Conservation (phyloP, 2,329 filamentous ascomycete species). For the Balansia obtecta region DNA sequence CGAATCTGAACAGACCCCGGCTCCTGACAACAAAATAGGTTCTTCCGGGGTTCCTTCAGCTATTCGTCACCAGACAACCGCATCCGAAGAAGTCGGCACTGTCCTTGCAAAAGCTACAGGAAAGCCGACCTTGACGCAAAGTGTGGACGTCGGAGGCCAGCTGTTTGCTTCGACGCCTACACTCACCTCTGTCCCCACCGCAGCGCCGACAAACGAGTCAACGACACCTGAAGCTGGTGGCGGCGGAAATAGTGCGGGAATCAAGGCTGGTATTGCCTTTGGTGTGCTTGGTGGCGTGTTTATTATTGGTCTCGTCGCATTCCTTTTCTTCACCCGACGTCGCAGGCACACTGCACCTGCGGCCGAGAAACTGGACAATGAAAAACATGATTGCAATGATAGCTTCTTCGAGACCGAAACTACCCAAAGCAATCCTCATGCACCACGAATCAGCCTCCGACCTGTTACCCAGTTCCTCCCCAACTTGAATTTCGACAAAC, state of each 20-base stretch:
- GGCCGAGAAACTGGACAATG: constrained; percentile 41
- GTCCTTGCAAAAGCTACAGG: constrained; percentile 20
- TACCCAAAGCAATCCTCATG: constrained; percentile 28
- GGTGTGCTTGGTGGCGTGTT: constrained; percentile 63
- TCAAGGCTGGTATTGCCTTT: constrained; percentile 74
- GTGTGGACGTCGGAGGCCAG: constrained; percentile 7
- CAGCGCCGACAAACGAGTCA: constrained; percentile 10
- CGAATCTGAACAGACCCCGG: constrained; percentile 3
- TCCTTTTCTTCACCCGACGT: constrained; percentile 57
- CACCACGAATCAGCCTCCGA: constrained; percentile 74
- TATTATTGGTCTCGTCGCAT: constrained; percentile 52
- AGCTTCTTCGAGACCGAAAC: constrained; percentile 7
- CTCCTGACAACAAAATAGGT: constrained; percentile 6
- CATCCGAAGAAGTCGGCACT: constrained; percentile 13
- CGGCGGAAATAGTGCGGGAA: constrained; percentile 21
- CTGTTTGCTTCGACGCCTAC: constrained; percentile 7
- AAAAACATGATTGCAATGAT: constrained; percentile 42
- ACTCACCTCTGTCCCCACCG: constrained; percentile 11
- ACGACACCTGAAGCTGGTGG: neutral
- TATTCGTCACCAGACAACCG: constrained; percentile 15
- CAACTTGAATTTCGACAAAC: constrained; percentile 38
- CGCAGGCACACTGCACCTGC: constrained; percentile 50
- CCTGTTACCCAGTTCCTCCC: constrained; percentile 77
- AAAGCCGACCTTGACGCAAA: constrained; percentile 8
- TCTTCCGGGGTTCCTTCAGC: constrained; percentile 12